Percentiles rank a stretch among this genome's conserved stretches.
Evolutionary conservation across 2,329 filamentous ascomycete species (phyloP).

Genomic region (Sphaerulina populicola): DNA sequence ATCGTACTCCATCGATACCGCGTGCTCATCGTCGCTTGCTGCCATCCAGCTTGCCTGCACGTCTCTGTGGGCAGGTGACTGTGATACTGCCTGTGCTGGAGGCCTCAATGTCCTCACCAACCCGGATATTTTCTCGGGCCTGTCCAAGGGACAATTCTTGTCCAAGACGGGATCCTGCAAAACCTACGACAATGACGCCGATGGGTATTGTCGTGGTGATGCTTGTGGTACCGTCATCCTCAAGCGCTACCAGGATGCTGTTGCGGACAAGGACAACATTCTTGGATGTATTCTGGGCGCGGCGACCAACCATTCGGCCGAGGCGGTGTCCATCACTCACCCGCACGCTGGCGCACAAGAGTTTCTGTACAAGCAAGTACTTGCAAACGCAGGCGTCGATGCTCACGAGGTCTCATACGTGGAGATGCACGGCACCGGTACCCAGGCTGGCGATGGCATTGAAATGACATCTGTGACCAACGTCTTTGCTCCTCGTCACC

Average conservation of each 20-base stretch:
- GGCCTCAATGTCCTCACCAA: constrained; percentile 72
- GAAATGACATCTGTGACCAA: constrained; percentile 72
- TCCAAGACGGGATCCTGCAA: constrained; percentile 69
- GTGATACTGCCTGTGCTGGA: constrained; percentile 71
- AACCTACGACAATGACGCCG: constrained; percentile 70
- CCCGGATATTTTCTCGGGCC: constrained; percentile 68
- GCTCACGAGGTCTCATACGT: constrained; percentile 72
- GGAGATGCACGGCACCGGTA: constrained; percentile 85
- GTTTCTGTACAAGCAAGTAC: constrained; percentile 58
- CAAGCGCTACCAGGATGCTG: constrained; percentile 70
- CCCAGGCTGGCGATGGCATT: constrained; percentile 71
- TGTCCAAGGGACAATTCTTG: constrained; percentile 69
- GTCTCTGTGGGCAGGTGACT: constrained; percentile 65
- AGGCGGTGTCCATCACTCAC: constrained; percentile 74
- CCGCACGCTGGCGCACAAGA: constrained; percentile 72
- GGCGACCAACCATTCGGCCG: constrained; percentile 72
- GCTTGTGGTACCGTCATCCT: constrained; percentile 65
- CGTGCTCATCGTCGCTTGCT: constrained; percentile 65
- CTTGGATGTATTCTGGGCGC: constrained; percentile 68
- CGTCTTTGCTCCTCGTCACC: constrained; percentile 50
- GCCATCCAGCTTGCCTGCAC: constrained; percentile 66
- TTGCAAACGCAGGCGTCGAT: constrained; percentile 65
- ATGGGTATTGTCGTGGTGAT: constrained; percentile 76
- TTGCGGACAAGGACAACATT: constrained; percentile 62
- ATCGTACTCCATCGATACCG: constrained; percentile 66